phyloP scores from a whole-genome alignment of 441 rosid species.

The Adansonia gregorii region DNA sequence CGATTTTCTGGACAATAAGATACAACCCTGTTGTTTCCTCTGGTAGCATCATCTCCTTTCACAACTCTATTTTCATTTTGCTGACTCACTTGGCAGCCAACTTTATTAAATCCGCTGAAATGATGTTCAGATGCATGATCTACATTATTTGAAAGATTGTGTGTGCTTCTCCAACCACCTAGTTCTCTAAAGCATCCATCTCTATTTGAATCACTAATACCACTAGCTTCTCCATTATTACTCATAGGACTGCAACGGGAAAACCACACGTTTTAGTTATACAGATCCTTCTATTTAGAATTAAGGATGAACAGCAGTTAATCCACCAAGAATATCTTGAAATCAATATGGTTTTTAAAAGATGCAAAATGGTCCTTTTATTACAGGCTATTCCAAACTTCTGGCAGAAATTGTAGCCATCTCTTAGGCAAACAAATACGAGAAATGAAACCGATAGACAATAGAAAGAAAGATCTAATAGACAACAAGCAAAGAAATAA shows the following conservation, averaged over 20 bases:
- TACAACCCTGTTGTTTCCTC: slow-evolving; percentile 32
- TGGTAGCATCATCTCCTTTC: slow-evolving; percentile 36
- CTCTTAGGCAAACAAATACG: slow-evolving; percentile 5
- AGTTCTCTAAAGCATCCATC: slow-evolving; percentile 32
- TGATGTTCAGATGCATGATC: slow-evolving; percentile 30
- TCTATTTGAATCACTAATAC: slow-evolving; percentile 39
- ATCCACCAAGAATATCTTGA: not conserved
- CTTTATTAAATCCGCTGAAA: slow-evolving; percentile 36
- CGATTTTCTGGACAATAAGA: slow-evolving; percentile 16
- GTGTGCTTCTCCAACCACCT: slow-evolving; percentile 69
- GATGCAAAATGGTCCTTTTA: not conserved
- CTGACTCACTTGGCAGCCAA: slow-evolving; percentile 29
- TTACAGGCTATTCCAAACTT: not conserved
- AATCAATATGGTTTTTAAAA: not conserved
- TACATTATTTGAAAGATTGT: slow-evolving; percentile 32
- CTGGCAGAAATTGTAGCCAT: not conserved
- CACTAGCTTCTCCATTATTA: slow-evolving; percentile 28
- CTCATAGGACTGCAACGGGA: slow-evolving; percentile 39
- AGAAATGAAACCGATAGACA: slow-evolving; percentile 3
- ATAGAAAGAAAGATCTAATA: not conserved
- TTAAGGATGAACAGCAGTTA: slow-evolving; percentile 26
- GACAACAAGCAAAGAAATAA: not conserved
- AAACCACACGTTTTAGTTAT: slow-evolving; percentile 14
- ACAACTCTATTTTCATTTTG: slow-evolving; percentile 30
- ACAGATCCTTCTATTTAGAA: slow-evolving; percentile 3